A percentile compares a stretch with the other conserved stretches of the same genome.
phyloP scores from a whole-genome alignment of 148 eudicot species.

The Vaccinium myrtillus region DNA sequence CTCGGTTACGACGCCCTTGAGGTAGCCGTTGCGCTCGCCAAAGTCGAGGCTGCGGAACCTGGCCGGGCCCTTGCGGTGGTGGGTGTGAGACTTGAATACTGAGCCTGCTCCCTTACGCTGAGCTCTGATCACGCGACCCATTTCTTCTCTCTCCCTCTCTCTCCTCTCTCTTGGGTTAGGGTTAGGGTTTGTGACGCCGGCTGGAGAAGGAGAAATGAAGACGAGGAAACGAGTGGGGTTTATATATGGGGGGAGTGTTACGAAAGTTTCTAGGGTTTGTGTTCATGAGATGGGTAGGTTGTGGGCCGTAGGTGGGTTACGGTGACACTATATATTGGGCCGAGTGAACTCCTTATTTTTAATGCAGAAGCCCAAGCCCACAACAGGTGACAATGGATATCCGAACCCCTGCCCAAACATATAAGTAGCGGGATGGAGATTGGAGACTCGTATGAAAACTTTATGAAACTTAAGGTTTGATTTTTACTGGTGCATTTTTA shows the following conservation, averaged over 20 bases:
- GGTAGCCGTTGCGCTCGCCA: slow-evolving; percentile 28
- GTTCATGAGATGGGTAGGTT: background rate
- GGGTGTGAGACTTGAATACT: slow-evolving; percentile 25
- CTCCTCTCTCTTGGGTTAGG: background rate
- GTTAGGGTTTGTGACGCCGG: slow-evolving; percentile 12
- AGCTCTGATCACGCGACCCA: slow-evolving; percentile 24
- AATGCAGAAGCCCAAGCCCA: background rate
- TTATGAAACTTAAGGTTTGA: too few relatives aligned
- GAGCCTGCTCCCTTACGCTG: slow-evolving; percentile 31
- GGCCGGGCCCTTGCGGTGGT: slow-evolving; percentile 22
- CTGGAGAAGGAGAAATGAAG: background rate
- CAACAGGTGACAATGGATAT: background rate
- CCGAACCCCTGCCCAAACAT: background rate
- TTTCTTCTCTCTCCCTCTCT: background rate
- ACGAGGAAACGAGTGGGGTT: background rate
- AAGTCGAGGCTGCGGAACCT: slow-evolving; percentile 9
- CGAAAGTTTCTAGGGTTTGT: background rate
- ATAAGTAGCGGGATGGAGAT: too few relatives aligned
- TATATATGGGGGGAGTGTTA: background rate
- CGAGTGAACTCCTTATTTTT: background rate
- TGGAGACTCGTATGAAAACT: too few relatives aligned
- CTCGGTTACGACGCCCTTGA: slow-evolving; percentile 24
- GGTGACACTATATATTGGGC: background rate
- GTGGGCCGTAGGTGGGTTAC: background rate
- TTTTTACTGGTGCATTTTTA: too few relatives aligned